Evolutionary conservation across 305 asterid genomes (phyloP).

Genomic region (Andrographis paniculata): DNA sequence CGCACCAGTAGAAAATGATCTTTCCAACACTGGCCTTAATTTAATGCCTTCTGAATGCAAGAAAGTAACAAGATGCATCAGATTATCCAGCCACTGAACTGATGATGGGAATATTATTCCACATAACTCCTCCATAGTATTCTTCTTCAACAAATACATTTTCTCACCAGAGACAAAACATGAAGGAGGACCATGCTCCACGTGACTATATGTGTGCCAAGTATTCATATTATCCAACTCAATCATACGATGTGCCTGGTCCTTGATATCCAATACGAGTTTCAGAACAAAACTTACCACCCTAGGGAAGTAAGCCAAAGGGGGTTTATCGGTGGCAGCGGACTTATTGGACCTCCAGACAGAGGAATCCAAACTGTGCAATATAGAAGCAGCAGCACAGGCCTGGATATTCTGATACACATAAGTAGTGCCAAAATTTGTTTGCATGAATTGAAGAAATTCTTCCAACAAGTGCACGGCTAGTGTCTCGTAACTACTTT

Average conservation of each 20-base stretch:
- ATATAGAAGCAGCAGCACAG: constrained; percentile 56
- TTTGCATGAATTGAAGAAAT: constrained; percentile 66
- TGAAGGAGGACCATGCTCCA: constrained; percentile 37
- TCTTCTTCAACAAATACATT: constrained; percentile 48
- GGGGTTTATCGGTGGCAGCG: constrained; percentile 46
- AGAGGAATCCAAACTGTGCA: constrained; percentile 52
- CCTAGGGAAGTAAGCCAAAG: constrained; percentile 79
- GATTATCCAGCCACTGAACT: constrained; percentile 70
- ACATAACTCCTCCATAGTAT: constrained; percentile 59
- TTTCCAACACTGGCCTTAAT: constrained; percentile 65
- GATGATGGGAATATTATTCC: constrained; percentile 62
- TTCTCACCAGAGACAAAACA: constrained; percentile 35
- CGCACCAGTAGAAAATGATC: constrained; percentile 53
- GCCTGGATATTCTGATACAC: constrained; percentile 67
- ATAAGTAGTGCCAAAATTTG: constrained; percentile 40
- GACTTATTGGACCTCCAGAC: constrained; percentile 53
- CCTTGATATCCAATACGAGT: constrained; percentile 61
- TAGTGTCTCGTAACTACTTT: constrained; percentile 64
- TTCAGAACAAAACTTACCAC: constrained; percentile 63
- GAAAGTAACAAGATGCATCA: constrained; percentile 60
- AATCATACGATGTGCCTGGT: constrained; percentile 31
- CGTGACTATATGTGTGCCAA: constrained; percentile 20
- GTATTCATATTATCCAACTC: constrained; percentile 42
- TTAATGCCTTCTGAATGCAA: constrained; percentile 87
- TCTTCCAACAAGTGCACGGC: constrained; percentile 67